A percentile compares a stretch with the other conserved stretches of the same genome.
These are phyloP conservation scores for Rhododendron henanense DNA, from an alignment of 148 eudicot species.

Conservation along the genomic window DNA sequence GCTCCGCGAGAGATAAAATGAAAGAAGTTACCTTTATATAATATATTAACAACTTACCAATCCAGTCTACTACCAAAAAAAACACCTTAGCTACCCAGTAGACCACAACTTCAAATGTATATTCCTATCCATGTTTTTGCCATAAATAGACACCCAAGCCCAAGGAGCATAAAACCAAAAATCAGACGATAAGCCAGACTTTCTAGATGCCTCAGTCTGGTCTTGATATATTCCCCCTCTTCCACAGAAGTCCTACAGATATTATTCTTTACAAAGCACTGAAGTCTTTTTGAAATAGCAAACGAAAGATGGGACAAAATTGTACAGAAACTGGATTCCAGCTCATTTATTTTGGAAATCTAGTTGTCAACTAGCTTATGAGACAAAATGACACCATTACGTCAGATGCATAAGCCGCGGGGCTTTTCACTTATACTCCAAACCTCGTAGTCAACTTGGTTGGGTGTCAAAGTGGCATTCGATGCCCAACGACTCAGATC, in stretches of 20 bases:
- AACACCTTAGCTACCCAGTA: neutral
- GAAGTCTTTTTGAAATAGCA: neutral
- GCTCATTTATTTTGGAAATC: neutral
- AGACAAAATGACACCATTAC: neutral
- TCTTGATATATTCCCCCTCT: neutral
- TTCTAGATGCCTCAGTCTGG: neutral
- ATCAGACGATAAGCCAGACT: neutral
- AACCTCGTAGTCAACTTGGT: neutral
- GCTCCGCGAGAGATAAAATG: neutral
- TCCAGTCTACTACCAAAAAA: neutral
- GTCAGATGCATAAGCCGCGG: neutral
- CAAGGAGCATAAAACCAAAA: constrained; percentile 3
- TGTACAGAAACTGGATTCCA: neutral
- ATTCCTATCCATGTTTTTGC: neutral
- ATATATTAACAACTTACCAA: neutral
- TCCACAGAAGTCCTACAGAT: neutral
- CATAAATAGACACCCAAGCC: neutral
- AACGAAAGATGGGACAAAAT: neutral
- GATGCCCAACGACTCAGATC: neutral
- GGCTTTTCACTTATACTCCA: neutral
- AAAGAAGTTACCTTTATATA: neutral
- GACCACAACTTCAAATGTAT: neutral
- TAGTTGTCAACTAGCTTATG: neutral
- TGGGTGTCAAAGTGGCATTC: neutral
- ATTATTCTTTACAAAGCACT: neutral